These are phyloP conservation scores for Krasilnikovozyma curviuscula DNA, from an alignment of 768 basidiomycete genomes.

Conservation along the genomic window DNA sequence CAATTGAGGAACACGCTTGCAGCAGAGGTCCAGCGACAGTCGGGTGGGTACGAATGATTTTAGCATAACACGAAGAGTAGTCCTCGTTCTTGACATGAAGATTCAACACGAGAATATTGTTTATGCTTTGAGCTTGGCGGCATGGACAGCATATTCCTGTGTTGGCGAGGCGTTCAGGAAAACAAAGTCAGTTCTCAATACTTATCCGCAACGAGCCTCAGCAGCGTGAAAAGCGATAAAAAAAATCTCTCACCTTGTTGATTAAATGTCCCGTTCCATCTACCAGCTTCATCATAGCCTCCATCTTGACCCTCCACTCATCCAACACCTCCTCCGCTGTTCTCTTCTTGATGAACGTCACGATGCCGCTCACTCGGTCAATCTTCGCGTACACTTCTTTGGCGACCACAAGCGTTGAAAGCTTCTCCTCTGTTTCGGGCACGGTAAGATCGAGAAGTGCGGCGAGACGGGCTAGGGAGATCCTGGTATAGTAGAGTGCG, in stretches of 20 bases:
- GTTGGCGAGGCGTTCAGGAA: not conserved
- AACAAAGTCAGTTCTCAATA: not conserved
- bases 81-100: no score
- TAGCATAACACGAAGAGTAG: no score
- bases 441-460: slow-evolving; percentile 66
- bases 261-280: slow-evolving; percentile 25
- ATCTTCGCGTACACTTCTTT: slow-evolving; percentile 84
- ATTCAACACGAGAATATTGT: no score
- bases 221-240: not conserved
- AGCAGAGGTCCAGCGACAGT: no score
- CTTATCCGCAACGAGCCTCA: no score
- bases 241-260: slow-evolving; percentile 24
- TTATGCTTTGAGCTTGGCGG: slow-evolving; percentile 8
- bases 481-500: slow-evolving; percentile 82
- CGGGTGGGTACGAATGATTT: no score
- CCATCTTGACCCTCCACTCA: slow-evolving; percentile 95
- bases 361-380: slow-evolving; percentile 74
- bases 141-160: slow-evolving; percentile 12
- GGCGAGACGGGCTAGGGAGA: slow-evolving; percentile 63
- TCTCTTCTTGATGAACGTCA: slow-evolving; percentile 66
- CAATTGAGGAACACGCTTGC: no score
- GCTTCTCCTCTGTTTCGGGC: slow-evolving; percentile 66
- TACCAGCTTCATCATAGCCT: slow-evolving; percentile 77
- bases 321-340: slow-evolving; percentile 87
- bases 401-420: slow-evolving; percentile 74